A percentile compares a stretch with the other conserved stretches of the same genome.
Conservation (phyloP, 495 filamentous ascomycete genomes). For the Aspergillus indologenus region DNA sequence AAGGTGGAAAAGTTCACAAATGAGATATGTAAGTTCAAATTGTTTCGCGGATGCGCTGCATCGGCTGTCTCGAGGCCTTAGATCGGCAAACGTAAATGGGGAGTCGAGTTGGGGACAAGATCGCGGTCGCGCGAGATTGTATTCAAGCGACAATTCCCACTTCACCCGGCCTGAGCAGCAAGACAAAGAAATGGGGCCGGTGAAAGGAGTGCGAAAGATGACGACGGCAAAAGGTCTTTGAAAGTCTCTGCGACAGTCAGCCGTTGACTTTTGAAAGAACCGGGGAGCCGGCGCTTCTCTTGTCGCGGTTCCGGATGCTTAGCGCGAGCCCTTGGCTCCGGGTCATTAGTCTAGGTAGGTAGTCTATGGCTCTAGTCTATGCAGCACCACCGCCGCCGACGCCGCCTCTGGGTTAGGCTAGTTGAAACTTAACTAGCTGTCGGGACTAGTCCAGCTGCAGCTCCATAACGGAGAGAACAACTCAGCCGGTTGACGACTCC, state of each 20-base stretch:
- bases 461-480: conserved; percentile 18
- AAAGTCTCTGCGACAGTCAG: conserved; percentile 25
- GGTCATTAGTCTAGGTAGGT: too few relatives aligned
- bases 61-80: conserved; percentile 8
- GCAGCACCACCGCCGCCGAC: background rate
- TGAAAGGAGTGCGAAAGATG: background rate
- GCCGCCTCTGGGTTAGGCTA: background rate
- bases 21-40: conserved; percentile 8
- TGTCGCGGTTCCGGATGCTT: conserved; percentile 27
- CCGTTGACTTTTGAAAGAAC: conserved; percentile 7
- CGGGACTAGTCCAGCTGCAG: conserved; percentile 2
- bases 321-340: conserved; percentile 20
- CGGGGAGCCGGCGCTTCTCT: conserved; percentile 23
- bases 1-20: background rate
- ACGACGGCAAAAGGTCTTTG: background rate
- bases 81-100: conserved; percentile 2
- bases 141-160: background rate
- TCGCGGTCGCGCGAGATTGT: background rate
- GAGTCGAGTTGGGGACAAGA: background rate
- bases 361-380: too few relatives aligned
- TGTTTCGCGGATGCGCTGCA: conserved; percentile 15
- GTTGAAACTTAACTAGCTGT: too few relatives aligned
- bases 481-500: conserved; percentile 12
- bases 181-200: conserved; percentile 8
- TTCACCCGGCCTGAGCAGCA: background rate